These are phyloP conservation scores for Cladosporium austrohemisphaericum DNA, from an alignment of 2,329 filamentous ascomycete species.

Conservation along the genomic window DNA sequence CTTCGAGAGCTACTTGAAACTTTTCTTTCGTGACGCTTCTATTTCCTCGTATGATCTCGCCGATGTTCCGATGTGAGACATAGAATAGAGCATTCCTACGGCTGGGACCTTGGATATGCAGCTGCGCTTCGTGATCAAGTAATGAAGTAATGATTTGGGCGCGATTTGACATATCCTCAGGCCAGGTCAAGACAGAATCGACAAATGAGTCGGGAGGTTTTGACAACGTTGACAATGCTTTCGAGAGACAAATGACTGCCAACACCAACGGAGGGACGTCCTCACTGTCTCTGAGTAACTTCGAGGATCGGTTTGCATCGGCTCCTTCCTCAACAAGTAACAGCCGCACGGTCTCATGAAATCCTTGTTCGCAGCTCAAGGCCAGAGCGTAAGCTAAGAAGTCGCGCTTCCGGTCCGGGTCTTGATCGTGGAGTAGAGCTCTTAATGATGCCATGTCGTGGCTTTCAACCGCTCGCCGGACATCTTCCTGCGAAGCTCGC, in stretches of 20 bases:
- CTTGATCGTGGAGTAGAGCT: no score
- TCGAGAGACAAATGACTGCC: not conserved
- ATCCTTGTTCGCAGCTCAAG: conserved; percentile 8
- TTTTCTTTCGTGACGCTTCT: not conserved
- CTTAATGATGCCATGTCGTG: no score
- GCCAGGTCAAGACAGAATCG: not conserved
- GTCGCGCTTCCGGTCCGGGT: no score
- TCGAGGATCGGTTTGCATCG: not conserved
- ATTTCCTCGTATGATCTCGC: not conserved
- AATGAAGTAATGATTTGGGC: not conserved
- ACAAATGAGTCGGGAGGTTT: no score
- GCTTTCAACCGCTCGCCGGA: no score
- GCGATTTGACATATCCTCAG: not conserved
- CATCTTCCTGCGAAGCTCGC: no score
- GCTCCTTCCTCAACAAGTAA: not conserved
- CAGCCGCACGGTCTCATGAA: not conserved
- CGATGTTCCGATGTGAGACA: not conserved
- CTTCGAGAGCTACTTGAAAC: no score
- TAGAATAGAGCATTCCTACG: not conserved
- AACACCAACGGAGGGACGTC: not conserved
- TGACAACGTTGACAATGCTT: no score
- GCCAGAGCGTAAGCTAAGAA: conserved; percentile 14
- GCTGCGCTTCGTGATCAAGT: not conserved
- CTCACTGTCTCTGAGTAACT: not conserved
- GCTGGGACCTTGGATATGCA: conserved; percentile 1